Evolutionary conservation across 139 green algal genomes (phyloP), one percentile per base, ranked within the genome.

Genomic region (Picochlorum sp.): DNA sequence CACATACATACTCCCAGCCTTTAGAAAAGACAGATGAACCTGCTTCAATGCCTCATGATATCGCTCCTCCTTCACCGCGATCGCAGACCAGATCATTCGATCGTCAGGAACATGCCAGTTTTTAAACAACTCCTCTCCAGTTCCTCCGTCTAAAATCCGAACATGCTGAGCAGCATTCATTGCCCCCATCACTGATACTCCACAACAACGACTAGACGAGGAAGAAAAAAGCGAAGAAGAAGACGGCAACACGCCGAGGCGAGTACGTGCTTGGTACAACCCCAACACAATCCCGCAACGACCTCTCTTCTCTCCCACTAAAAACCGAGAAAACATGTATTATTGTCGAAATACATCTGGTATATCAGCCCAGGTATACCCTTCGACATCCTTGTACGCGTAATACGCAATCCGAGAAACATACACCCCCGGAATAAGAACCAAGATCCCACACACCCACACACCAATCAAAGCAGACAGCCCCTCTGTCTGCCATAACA

Each of bases 341-440:
- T 41, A 41, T 11, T 55, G 47, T 55, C 31, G 8, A 57, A 62
- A 62, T 9, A 62, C 28, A 56, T 76, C 70, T 18, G 70, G 70
- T 10, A 76, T 67, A 30, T 76, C 63, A 16, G 57, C 51, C 70
- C 70, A 76, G 6, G 14, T 45, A 30, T 76, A 76, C 24, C 69
- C 69, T 1, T 47, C 50, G 11, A 37, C 54, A 4, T 47, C 70
- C 16, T 49, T 63, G 41, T 65, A 62, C 23, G 58, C 70, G 30
- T 60, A 45, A 56, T 72, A 76, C 15, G 70, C 63, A 20, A 76
- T 68, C 31, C 54, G 65, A 61, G 45, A 63, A 67, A 67, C 71
- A 60, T 76, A 63, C 26, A 71, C 64, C 26, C 70, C 70, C 1
- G 70, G 70, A 24, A 72, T 77, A 51, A 77, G 71, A 15, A 73